Percentiles rank a stretch among this genome's conserved stretches.
Conservation (phyloP, 2,329 filamentous ascomycete species). For the Aspergillus viridinutans region DNA sequence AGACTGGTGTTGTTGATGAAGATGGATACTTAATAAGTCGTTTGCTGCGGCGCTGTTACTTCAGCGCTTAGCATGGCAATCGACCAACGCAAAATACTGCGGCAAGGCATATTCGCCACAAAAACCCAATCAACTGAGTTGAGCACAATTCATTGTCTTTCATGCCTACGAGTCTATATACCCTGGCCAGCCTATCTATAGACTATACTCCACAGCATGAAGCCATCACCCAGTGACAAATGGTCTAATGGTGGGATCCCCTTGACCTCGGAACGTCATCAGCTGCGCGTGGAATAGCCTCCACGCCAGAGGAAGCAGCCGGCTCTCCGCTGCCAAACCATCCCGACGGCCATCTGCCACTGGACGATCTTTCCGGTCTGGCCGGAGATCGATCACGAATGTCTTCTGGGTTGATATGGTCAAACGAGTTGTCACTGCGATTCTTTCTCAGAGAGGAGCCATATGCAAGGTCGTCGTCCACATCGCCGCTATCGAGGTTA, state of each 20-base stretch:
- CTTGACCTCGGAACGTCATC: conserved; percentile 21
- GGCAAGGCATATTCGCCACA: neutral
- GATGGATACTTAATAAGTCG: neutral
- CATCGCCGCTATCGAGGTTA: conserved; percentile 45
- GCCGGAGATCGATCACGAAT: conserved; percentile 26
- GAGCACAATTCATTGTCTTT: neutral
- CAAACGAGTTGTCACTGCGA: conserved; percentile 82
- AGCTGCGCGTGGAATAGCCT: conserved; percentile 25
- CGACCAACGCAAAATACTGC: neutral
- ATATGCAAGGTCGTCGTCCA: conserved; percentile 38
- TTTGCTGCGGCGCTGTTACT: neutral
- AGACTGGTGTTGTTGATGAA: neutral
- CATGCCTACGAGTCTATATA: neutral
- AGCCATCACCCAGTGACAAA: neutral
- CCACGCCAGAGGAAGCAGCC: conserved; percentile 23
- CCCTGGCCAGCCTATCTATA: neutral
- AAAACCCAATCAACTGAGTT: neutral
- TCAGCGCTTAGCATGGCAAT: neutral
- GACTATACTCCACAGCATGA: neutral
- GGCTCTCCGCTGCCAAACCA: conserved; percentile 28
- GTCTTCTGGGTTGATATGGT: conserved; percentile 77
- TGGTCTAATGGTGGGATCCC: conserved; percentile 3
- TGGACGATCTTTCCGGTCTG: conserved; percentile 11
- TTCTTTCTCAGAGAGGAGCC: conserved; percentile 63
- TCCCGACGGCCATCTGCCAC: conserved; percentile 28